Percentiles rank a stretch among this genome's conserved stretches.
These are phyloP conservation scores for Aspergillus sergii DNA, from an alignment of 2,329 filamentous ascomycete species.

Conservation along the genomic window DNA sequence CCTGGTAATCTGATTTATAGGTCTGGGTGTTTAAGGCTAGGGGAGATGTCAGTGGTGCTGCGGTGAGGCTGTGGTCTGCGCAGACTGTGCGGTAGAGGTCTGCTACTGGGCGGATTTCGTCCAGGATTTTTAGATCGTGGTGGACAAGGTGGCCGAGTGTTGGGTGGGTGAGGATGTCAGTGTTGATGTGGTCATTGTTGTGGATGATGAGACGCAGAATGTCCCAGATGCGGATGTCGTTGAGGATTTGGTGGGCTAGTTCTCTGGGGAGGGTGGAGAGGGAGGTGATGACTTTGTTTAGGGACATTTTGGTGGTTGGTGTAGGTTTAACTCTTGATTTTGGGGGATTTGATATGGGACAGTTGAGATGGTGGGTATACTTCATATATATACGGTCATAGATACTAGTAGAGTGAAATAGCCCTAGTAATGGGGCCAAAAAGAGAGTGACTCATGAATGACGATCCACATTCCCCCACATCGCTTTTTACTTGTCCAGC, in stretches of 20 bases:
- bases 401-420: too few species aligned
- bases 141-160: background rate
- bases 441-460: too few species aligned
- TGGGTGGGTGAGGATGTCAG: slow-evolving; percentile 13
- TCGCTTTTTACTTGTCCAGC: too few species aligned
- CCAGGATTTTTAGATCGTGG: background rate
- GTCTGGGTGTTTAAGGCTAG: background rate
- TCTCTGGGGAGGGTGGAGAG: slow-evolving; percentile 20
- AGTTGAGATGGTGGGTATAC: too few species aligned
- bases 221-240: slow-evolving; percentile 24
- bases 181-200: slow-evolving; percentile 12
- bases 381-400: too few species aligned
- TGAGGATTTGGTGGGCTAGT: slow-evolving; percentile 23
- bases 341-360: too few species aligned
- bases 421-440: too few species aligned
- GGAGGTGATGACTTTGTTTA: slow-evolving; percentile 3
- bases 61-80: background rate
- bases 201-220: slow-evolving; percentile 18
- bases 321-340: too few species aligned
- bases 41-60: background rate
- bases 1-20: background rate
- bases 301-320: background rate
- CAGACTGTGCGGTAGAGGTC: background rate
- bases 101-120: background rate
- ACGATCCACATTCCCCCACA: too few species aligned